A percentile compares a stretch with the other conserved stretches of the same genome.
These are phyloP conservation scores for Kalmanozyma brasiliensis DNA, from an alignment of 1,284 basidiomycete genomes.

Conservation along the genomic window DNA sequence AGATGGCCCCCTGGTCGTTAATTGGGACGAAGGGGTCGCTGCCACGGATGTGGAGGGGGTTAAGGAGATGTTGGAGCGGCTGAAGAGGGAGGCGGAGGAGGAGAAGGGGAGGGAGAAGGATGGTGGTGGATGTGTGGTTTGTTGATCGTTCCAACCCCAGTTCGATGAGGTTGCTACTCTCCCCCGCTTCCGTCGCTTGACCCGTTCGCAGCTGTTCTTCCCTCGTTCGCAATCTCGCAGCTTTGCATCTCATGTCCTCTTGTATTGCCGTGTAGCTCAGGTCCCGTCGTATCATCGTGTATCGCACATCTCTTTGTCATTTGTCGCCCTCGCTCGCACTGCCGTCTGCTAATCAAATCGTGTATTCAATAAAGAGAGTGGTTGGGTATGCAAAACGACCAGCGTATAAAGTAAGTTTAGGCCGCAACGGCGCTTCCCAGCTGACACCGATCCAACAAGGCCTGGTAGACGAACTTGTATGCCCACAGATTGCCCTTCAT, in stretches of 20 bases:
- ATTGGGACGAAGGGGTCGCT: constrained; percentile 41
- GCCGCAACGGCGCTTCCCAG: constrained; percentile 21
- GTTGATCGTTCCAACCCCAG: too few species aligned
- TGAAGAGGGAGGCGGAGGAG: background rate
- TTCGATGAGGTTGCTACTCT: too few species aligned
- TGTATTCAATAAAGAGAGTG: background rate
- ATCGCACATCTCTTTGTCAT: too few species aligned
- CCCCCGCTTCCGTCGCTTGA: too few species aligned
- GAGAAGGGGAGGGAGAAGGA: background rate
- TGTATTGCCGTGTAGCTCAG: too few species aligned
- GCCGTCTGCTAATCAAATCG: background rate
- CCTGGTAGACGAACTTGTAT: constrained; percentile 66
- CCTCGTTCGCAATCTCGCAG: too few species aligned
- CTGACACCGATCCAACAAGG: constrained; percentile 55
- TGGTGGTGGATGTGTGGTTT: constrained; percentile 12
- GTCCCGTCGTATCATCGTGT: too few species aligned
- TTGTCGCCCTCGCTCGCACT: too few species aligned
- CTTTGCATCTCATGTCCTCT: too few species aligned
- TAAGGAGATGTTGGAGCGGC: constrained; percentile 19
- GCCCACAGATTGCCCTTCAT: constrained; percentile 66
- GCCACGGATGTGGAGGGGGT: constrained; percentile 35
- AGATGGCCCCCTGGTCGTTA: constrained; percentile 42
- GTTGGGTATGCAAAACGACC: background rate
- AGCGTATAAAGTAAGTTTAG: background rate
- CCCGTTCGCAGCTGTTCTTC: too few species aligned